Evolutionary conservation across 2,329 filamentous ascomycete species (phyloP).

Genomic region (Aspergillus pseudoglaucus): DNA sequence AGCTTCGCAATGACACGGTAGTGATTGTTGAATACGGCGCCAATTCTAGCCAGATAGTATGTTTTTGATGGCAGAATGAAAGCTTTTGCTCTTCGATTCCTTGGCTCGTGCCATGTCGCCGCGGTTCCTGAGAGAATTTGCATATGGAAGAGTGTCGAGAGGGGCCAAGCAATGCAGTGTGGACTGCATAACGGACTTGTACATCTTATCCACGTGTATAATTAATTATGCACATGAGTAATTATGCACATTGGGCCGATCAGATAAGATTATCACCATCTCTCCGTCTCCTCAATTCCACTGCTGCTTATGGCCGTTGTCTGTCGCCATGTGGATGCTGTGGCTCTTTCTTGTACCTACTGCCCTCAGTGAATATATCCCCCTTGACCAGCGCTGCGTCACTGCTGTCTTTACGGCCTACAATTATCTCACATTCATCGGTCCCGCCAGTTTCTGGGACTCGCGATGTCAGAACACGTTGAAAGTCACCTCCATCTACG

Average conservation of each 20-base stretch:
- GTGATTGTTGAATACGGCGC: conserved; percentile 13
- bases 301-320: neutral
- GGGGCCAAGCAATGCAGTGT: too few relatives aligned
- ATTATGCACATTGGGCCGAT: neutral
- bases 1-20: conserved; percentile 19
- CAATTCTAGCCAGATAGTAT: conserved; percentile 19
- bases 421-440: conserved; percentile 26
- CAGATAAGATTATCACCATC: neutral
- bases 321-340: neutral
- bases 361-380: neutral
- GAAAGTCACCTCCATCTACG: conserved; percentile 30
- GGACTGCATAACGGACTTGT: neutral
- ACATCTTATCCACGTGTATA: neutral
- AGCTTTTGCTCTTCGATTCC: conserved; percentile 4
- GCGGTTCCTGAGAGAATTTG: too few relatives aligned
- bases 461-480: conserved; percentile 27
- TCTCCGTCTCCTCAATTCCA: neutral
- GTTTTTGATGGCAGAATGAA: conserved; percentile 12
- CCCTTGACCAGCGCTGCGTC: conserved; percentile 25
- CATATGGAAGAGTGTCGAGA: too few relatives aligned
- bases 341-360: neutral
- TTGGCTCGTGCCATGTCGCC: too few relatives aligned
- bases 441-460: conserved; percentile 8
- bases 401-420: conserved; percentile 26
- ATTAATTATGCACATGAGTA: neutral